Percentiles rank a stretch among this genome's conserved stretches.
phyloP scores from a whole-genome alignment of 2,329 filamentous ascomycete species.

The Colletotrichum siamense region DNA sequence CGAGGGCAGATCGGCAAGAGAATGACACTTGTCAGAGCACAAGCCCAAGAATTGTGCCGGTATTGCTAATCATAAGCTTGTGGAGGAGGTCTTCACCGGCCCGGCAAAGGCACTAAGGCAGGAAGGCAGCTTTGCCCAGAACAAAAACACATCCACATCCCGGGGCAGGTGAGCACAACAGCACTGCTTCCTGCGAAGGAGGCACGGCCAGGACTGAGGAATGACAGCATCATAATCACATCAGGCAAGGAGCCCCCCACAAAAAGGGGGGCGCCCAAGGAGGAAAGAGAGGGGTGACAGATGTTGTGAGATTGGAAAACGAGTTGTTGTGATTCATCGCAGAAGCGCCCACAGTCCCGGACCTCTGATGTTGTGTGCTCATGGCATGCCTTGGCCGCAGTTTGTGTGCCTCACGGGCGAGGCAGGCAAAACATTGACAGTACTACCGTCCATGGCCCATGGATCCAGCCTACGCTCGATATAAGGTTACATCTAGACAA shows the following conservation, averaged over 20 bases:
- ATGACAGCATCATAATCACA: slow-evolving; percentile 4
- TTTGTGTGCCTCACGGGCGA: not conserved
- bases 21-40: not conserved
- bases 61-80: not conserved
- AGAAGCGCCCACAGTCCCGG: slow-evolving; percentile 1
- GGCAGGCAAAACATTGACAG: not conserved
- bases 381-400: slow-evolving; percentile 13
- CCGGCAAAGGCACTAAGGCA: not conserved
- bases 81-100: not conserved
- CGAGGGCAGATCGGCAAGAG: not conserved
- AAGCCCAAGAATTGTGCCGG: not conserved
- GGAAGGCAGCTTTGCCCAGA: not conserved
- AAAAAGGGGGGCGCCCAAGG: not conserved
- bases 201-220: not conserved
- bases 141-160: slow-evolving; percentile 4
- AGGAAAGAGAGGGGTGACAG: not conserved
- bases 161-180: not conserved
- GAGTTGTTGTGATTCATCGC: not conserved
- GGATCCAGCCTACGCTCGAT: not conserved
- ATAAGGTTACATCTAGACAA: slow-evolving; percentile 8
- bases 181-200: not conserved
- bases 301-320: not conserved
- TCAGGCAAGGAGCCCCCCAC: not conserved
- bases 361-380: slow-evolving; percentile 2
- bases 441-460: not conserved